phyloP scores from a whole-genome alignment of 345 rosid genomes.

The Lepidium aucheri region DNA sequence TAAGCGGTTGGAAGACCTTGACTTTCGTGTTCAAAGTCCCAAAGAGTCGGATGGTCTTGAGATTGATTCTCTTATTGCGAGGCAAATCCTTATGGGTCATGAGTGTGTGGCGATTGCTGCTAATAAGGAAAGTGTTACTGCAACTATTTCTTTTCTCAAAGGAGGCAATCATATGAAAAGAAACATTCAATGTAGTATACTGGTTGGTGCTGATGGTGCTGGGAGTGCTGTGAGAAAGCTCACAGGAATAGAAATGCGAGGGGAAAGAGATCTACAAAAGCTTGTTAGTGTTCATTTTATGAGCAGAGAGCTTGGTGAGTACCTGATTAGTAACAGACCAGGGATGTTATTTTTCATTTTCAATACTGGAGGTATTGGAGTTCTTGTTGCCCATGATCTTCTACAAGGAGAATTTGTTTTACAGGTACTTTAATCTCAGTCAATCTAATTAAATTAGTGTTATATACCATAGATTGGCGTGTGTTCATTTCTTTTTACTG shows the following conservation, averaged over 20 bases:
- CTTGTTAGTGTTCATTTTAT: slow-evolving; percentile 85
- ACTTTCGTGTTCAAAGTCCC: slow-evolving; percentile 32
- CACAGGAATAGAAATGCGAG: slow-evolving; percentile 49
- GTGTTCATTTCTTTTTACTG: slow-evolving; percentile 3
- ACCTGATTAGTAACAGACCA: slow-evolving; percentile 60
- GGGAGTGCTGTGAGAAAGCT: slow-evolving; percentile 73
- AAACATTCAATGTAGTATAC: slow-evolving; percentile 47
- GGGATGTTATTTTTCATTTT: slow-evolving; percentile 91
- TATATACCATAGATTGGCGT: not conserved
- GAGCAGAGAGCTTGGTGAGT: slow-evolving; percentile 70
- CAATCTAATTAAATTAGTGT: not conserved
- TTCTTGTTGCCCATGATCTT: slow-evolving; percentile 93
- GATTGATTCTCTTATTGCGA: slow-evolving; percentile 25
- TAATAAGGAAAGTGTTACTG: slow-evolving; percentile 37
- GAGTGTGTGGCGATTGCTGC: slow-evolving; percentile 66
- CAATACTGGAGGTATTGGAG: slow-evolving; percentile 85
- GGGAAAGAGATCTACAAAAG: slow-evolving; percentile 79
- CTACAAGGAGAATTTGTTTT: slow-evolving; percentile 79
- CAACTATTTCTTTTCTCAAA: slow-evolving; percentile 45
- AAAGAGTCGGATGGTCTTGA: slow-evolving; percentile 28
- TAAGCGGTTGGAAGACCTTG: slow-evolving; percentile 53
- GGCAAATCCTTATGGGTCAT: slow-evolving; percentile 67
- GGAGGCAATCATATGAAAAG: slow-evolving; percentile 43
- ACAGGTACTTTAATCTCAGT: slow-evolving; percentile 49
- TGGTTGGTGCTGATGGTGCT: slow-evolving; percentile 89